Base-by-base conservation (phyloP, 1,284 basidiomycete species). In the Boletus semigastroideus region DNA sequence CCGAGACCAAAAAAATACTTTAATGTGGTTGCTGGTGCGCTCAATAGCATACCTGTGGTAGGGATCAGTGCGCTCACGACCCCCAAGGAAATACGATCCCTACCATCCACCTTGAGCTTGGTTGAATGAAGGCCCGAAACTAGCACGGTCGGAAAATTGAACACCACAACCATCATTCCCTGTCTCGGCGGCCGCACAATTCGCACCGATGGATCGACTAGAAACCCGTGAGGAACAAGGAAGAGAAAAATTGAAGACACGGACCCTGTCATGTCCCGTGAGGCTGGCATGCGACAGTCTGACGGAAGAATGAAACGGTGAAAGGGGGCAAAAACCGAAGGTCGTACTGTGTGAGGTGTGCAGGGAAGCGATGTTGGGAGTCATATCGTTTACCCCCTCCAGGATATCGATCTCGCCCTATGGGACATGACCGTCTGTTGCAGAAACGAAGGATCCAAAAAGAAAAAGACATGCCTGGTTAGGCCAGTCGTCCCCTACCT, bases 111-210 rank as follows among this genome's bases (percentile, higher is more conserved):
- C 77, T 33, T 68, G 63, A 46, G 62, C 65, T 39, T 40, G 38
- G 61, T 78, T 79, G 59, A 78, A 75, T 17, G 51, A 37, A 10
- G 69, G 64, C 7, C 77, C 77, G 53, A 68, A 75, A 36, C 64
- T 72, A 6, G 46, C 40, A 9, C 1, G 12, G 17, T 67, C 59
- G n/a, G 66, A 63, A 42, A 73, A 68, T 39, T 63, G 54, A 41
- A 79, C 74, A 16, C 74, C 74, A 57, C 80, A 82, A 0, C 79
- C 79, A 16, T 61, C 58, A 56, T 81, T 80, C 39, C 62, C 51
- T 3, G 60, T 62, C 44, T 62, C 60, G 30, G 52, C 53, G 22
- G 63, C 60, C n/a, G 60, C 60, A 27, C 65, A 67, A 25, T 64
- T 64, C 11, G 55, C 39, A 14, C 51, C 53, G 8, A 4, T 2